Percentiles rank a stretch among this genome's conserved stretches.
phyloP scores from a whole-genome alignment of 805 yeast species.

The Lachancea mirantina region DNA sequence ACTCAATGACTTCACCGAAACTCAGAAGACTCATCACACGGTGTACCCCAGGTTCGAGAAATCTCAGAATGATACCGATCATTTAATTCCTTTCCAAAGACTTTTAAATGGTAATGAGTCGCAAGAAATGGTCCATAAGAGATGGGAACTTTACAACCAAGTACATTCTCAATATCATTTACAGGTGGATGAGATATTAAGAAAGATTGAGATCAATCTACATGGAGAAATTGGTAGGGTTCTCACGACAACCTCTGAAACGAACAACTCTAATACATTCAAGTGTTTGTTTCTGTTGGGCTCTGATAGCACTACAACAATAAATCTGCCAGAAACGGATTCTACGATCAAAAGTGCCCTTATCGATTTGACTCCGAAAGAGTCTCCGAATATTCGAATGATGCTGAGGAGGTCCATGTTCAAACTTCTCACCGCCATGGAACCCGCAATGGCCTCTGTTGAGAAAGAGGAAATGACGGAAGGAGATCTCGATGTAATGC shows the following conservation, averaged over 20 bases:
- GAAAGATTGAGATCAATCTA: slow-evolving; percentile 31
- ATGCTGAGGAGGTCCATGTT: slow-evolving; percentile 32
- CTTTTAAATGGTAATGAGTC: slow-evolving; percentile 41
- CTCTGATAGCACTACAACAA: slow-evolving; percentile 37
- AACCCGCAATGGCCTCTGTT: background rate
- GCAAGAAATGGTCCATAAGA: slow-evolving; percentile 26
- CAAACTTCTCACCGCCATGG: slow-evolving; percentile 23
- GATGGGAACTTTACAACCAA: slow-evolving; percentile 38
- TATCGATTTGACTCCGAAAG: slow-evolving; percentile 33
- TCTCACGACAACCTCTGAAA: background rate
- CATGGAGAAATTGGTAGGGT: slow-evolving; percentile 24
- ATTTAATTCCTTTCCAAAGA: slow-evolving; percentile 35
- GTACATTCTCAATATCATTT: slow-evolving; percentile 28
- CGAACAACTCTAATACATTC: slow-evolving; percentile 20
- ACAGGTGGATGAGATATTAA: slow-evolving; percentile 25
- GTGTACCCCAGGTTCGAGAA: slow-evolving; percentile 18
- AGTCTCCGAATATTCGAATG: slow-evolving; percentile 33
- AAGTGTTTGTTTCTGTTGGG: slow-evolving; percentile 37
- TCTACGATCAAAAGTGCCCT: slow-evolving; percentile 19
- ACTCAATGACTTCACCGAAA: slow-evolving; percentile 27
- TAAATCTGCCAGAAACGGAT: slow-evolving; percentile 28
- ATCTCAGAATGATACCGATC: slow-evolving; percentile 1
- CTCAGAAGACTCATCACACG: slow-evolving; percentile 26
- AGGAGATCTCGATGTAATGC: no score
- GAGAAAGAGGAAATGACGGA: slow-evolving; percentile 7